Percentiles rank a stretch among this genome's conserved stretches.
These are phyloP conservation scores for Moesziomyces parantarcticus DNA, from an alignment of 1,284 basidiomycete genomes.

Conservation along the genomic window DNA sequence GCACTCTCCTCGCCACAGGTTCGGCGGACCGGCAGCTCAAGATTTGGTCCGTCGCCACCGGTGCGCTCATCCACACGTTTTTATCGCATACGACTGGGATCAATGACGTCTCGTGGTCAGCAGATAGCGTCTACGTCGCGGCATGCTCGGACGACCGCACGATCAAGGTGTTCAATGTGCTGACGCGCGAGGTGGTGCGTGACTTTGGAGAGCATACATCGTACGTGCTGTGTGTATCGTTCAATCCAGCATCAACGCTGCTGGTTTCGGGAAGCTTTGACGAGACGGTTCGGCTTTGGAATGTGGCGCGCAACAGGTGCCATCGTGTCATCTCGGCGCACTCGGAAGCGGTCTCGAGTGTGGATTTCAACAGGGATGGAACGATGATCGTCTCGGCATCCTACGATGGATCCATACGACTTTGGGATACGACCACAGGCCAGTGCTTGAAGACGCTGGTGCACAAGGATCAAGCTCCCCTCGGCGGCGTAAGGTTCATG, in stretches of 20 bases:
- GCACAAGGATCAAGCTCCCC: slow-evolving; percentile 93
- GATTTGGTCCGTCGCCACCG: slow-evolving; percentile 52
- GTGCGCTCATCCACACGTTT: slow-evolving; percentile 43
- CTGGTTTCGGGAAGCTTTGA: slow-evolving; percentile 93
- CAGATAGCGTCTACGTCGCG: slow-evolving; percentile 54
- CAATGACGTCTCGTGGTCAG: slow-evolving; percentile 61
- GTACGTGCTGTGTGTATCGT: slow-evolving; percentile 91
- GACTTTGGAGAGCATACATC: slow-evolving; percentile 84
- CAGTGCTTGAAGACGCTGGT: slow-evolving; percentile 97
- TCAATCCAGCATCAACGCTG: slow-evolving; percentile 86
- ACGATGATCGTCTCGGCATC: slow-evolving; percentile 91
- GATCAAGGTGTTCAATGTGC: slow-evolving; percentile 52
- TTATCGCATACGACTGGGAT: slow-evolving; percentile 45
- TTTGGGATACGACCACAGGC: slow-evolving; percentile 93
- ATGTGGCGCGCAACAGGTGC: slow-evolving; percentile 76
- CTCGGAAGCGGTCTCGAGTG: slow-evolving; percentile 93
- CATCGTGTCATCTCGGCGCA: slow-evolving; percentile 78
- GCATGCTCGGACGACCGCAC: slow-evolving; percentile 58
- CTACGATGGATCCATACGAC: slow-evolving; percentile 88
- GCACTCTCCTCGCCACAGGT: slow-evolving; percentile 65
- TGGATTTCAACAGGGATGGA: slow-evolving; percentile 92
- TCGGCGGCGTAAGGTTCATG: slow-evolving; percentile 86
- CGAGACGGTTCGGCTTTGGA: slow-evolving; percentile 94
- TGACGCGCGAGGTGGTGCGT: slow-evolving; percentile 29
- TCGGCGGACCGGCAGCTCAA: slow-evolving; percentile 68